Evolutionary conservation across 176 grass and related monocot genomes (phyloP).

Genomic region (Zoysia pacifica): DNA sequence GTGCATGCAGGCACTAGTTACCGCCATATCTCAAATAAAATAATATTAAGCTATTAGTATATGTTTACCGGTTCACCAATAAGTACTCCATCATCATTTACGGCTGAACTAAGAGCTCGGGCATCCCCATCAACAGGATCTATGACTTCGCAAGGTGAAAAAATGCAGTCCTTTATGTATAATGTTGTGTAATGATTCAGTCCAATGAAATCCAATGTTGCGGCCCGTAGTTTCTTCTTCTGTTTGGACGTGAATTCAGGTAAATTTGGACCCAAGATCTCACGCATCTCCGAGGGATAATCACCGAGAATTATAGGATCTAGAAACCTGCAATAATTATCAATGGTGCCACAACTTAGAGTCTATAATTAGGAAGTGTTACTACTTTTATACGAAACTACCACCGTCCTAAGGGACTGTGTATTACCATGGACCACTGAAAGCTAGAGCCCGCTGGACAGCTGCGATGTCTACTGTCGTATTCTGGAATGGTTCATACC

Average conservation of each 20-base stretch:
- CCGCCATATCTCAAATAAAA: too few relatives aligned
- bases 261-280: constrained; percentile 44
- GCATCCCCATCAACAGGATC: constrained; percentile 48
- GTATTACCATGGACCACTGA: constrained; percentile 50
- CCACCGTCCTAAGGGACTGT: background rate
- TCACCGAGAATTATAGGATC: constrained; percentile 59
- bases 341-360: background rate
- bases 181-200: constrained; percentile 60
- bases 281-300: constrained; percentile 60
- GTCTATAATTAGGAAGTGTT: too few relatives aligned
- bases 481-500: constrained; percentile 62
- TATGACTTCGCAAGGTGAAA: constrained; percentile 38
- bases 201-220: constrained; percentile 73
- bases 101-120: constrained; percentile 5
- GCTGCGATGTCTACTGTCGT: constrained; percentile 46
- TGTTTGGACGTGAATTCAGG: constrained; percentile 55
- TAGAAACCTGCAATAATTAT: constrained; percentile 38
- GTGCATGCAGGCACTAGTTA: too few relatives aligned
- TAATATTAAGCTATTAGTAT: too few relatives aligned
- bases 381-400: too few relatives aligned
- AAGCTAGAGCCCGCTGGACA: constrained; percentile 14
- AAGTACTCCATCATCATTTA: constrained; percentile 37
- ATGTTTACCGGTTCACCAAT: constrained; percentile 52
- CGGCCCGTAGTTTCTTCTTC: constrained; percentile 40
- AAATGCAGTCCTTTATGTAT: constrained; percentile 64